Evolutionary conservation across 2,329 filamentous ascomycete species (phyloP), one percentile per base, ranked within the genome.

Genomic region (Alternaria infectoria): DNA sequence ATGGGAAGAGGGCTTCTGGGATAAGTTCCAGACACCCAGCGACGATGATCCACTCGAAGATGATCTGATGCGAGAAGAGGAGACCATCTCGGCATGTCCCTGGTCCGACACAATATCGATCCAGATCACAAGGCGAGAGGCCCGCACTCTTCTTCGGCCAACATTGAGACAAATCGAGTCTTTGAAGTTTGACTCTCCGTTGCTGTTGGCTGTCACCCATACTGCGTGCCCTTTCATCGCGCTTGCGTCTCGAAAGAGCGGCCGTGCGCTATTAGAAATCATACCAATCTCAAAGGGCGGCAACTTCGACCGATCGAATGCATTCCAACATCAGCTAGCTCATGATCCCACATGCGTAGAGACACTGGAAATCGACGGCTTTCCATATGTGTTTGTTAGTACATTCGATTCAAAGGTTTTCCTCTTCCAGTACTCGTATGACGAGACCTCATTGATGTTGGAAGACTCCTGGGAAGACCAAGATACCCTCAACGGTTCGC

Each of bases 291-390:
- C 54, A 9, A 36, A 66, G 1, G 62, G 69, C 11, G 72, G 70
- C 10, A 61, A 32, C 17, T 70, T 77, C 54, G 56, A 65, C 15
- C 51, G 44, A 15, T 12, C 61, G 9, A 23, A 47, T 3, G 36
- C 65, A 26, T 59, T 57, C 25, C 66, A 65, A 30, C 55, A 70
- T 19, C 28, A 57, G 12, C 65, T 80, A 19, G 56, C 63, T 19
- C 58, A 66, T 25, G 78, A 81, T 43, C 69, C 77, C 17, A 77
- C 78, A 7, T 80, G 77, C 54, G 56, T 80, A 43, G 73, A 79
- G 49, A 65, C 80, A 15, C 54, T 80, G 10, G 57, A 68, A 1
- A 61, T 76, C 10, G 21, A 61, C 13, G 69, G 69, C 3, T 54
- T 36, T 7, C 50, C 66, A 12, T 61, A 74, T 36, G 61, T 78